phyloP scores from a whole-genome alignment of 2,329 filamentous ascomycete genomes.

The Venturia aucupariae region DNA sequence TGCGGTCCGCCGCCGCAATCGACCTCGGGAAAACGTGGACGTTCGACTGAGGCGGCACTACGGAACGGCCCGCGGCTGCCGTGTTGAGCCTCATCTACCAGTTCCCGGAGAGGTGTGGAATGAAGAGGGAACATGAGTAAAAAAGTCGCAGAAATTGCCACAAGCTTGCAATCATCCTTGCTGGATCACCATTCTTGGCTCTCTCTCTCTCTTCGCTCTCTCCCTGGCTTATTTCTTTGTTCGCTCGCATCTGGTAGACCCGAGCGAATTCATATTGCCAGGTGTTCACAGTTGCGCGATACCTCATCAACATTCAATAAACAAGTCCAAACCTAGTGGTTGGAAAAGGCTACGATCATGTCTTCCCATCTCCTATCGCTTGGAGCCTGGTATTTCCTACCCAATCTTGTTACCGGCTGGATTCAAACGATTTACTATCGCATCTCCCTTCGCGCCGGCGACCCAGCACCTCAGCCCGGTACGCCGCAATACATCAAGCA shows the following conservation, averaged over 20 bases:
- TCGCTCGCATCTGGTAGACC: not conserved
- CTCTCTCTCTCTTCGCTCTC: not conserved
- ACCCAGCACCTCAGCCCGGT: conserved; percentile 63
- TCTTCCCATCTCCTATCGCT: conserved; percentile 38
- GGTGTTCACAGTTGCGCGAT: not conserved
- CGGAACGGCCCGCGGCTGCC: not conserved
- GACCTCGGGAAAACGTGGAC: no score
- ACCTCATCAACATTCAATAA: not conserved
- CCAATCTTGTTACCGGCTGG: conserved; percentile 63
- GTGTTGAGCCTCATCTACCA: not conserved
- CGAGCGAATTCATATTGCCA: not conserved
- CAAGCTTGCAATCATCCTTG: not conserved
- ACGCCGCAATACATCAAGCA: conserved; percentile 61
- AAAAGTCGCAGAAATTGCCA: no score
- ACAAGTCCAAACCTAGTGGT: not conserved
- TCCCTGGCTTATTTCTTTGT: not conserved
- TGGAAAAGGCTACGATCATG: not conserved
- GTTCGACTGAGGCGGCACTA: not conserved
- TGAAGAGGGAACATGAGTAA: not conserved
- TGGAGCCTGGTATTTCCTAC: conserved; percentile 53
- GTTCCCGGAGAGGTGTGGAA: not conserved
- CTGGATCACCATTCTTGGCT: not conserved
- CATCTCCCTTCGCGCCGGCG: conserved; percentile 80
- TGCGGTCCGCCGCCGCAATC: no score
- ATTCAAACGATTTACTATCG: conserved; percentile 77